phyloP scores from a whole-genome alignment of 2,329 filamentous ascomycete genomes.

The Clonostachys sp. region DNA sequence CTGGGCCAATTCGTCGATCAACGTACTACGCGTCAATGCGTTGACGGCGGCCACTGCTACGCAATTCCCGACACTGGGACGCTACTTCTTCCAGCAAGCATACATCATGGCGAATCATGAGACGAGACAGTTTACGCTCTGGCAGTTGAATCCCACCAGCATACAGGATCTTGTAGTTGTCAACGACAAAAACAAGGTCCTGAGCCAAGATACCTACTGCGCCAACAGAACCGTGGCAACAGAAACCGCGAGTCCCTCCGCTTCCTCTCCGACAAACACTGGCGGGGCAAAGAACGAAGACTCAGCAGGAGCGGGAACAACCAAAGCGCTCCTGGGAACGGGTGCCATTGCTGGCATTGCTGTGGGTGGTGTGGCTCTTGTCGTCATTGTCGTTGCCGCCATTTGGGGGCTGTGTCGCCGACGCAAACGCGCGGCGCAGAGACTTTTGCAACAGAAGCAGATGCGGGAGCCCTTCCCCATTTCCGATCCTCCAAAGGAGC shows the following conservation, averaged over 20 bases:
- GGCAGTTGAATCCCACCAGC: slow-evolving; percentile 5
- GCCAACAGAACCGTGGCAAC: neutral
- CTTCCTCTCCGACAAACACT: neutral
- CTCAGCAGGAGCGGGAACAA: neutral
- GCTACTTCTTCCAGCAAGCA: slow-evolving; percentile 7
- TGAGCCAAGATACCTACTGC: neutral
- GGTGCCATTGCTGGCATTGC: neutral
- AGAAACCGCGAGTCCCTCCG: neutral
- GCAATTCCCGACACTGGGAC: slow-evolving; percentile 2
- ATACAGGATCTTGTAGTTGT: slow-evolving; percentile 4
- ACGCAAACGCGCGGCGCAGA: neutral
- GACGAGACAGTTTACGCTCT: slow-evolving; percentile 7
- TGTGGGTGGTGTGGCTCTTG: neutral
- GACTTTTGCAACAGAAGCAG: too few relatives aligned
- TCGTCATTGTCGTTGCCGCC: slow-evolving; percentile 1
- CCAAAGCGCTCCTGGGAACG: too few relatives aligned
- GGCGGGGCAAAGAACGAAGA: neutral
- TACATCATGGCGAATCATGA: slow-evolving; percentile 6
- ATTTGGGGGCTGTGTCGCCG: neutral
- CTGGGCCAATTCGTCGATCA: neutral
- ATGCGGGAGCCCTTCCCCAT: too few relatives aligned
- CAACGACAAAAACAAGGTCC: neutral
- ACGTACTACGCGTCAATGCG: slow-evolving; percentile 2
- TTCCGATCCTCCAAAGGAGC: neutral
- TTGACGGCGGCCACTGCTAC: neutral